phyloP scores from a whole-genome alignment of 129 eudicot species.

The Silybum marianum region DNA sequence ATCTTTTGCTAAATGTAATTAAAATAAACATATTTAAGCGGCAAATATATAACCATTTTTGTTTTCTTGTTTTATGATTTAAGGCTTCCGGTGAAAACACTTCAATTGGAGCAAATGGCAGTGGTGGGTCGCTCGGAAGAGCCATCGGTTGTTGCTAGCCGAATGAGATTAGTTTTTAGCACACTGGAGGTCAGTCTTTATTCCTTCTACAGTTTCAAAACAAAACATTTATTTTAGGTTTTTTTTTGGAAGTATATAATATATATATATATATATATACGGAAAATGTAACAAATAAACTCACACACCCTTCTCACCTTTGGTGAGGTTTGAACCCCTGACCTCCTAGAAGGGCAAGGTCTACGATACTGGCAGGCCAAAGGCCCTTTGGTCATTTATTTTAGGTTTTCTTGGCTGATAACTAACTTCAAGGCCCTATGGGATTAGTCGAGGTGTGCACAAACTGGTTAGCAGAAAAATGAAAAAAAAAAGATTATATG shows the following conservation, averaged over 20 bases:
- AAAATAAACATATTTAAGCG: neutral
- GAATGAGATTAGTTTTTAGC: conserved; percentile 96
- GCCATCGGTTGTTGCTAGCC: conserved; percentile 94
- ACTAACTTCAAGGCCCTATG: neutral
- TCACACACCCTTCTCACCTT: no score
- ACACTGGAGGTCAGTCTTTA: conserved; percentile 80
- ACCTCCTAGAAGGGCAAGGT: no score
- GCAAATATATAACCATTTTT: neutral
- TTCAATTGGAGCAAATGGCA: conserved; percentile 96
- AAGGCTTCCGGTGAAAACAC: conserved; percentile 99
- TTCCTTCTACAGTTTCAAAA: neutral
- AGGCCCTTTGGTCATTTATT: no score
- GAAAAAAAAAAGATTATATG: neutral
- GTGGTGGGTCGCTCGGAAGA: conserved; percentile 83
- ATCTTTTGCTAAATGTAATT: conserved; percentile 1
- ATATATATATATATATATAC: no score
- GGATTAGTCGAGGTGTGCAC: neutral
- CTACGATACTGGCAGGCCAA: no score
- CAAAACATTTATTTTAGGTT: neutral
- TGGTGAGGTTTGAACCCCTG: no score
- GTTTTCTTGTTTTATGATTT: neutral
- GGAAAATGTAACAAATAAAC: no score
- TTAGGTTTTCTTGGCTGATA: neutral
- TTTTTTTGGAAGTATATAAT: no score
- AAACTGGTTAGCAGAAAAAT: neutral